These are phyloP conservation scores for Canariomyces notabilis DNA, from an alignment of 2,329 filamentous ascomycete genomes.

Conservation along the genomic window DNA sequence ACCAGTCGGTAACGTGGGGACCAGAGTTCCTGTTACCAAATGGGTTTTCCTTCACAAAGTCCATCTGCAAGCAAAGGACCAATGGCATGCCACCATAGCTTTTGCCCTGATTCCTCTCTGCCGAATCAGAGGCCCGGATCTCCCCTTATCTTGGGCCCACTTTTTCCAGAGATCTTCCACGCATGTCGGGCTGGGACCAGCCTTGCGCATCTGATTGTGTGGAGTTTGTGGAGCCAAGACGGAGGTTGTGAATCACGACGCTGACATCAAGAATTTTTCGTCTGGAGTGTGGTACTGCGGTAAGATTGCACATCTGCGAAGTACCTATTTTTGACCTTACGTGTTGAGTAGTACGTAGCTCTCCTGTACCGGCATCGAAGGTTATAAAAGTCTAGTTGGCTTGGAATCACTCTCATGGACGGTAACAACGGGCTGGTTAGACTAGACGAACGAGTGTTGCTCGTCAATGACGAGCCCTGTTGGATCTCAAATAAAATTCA, in stretches of 20 bases:
- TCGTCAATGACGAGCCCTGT: too few relatives aligned
- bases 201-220: conserved; percentile 9
- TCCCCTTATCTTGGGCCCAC: conserved; percentile 18
- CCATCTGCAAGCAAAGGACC: conserved; percentile 6
- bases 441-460: too few relatives aligned
- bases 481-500: too few relatives aligned
- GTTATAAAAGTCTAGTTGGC: too few relatives aligned
- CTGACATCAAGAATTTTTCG: conserved; percentile 14
- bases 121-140: conserved; percentile 14
- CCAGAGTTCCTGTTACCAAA: conserved; percentile 17
- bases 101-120: neutral
- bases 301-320: too few relatives aligned
- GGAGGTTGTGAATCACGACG: conserved; percentile 10
- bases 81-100: conserved; percentile 1
- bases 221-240: neutral
- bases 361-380: too few relatives aligned
- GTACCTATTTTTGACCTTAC: too few relatives aligned
- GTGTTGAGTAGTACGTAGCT: too few relatives aligned
- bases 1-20: conserved; percentile 16
- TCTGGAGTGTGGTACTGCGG: too few relatives aligned
- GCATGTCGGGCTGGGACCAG: conserved; percentile 5
- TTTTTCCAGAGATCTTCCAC: conserved; percentile 19
- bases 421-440: too few relatives aligned
- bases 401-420: too few relatives aligned
- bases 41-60: conserved; percentile 10